Base-by-base conservation (phyloP, 2,329 filamentous ascomycete species). In the Arthrobotrys sinensis region DNA sequence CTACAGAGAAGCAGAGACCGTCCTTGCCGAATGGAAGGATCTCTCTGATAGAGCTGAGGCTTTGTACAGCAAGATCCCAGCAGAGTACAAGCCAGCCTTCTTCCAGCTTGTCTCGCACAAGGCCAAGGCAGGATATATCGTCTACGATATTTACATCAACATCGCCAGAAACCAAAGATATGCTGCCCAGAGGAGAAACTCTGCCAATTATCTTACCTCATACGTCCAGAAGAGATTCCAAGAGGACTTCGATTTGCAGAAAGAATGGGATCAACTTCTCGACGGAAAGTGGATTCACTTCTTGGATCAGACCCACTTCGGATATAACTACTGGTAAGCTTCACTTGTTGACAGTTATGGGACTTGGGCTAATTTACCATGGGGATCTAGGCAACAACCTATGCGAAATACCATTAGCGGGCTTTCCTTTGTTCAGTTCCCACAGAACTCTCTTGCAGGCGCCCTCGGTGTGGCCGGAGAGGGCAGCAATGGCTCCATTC, bases 391-490 rank as follows among this genome's bases (percentile, higher is more conserved):
- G 90, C 91, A 93, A 83, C 91, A 92, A 82, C 90, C 91, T 0
- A 92, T 92, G 91, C 86, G 90, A 38, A 91, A 93, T 82, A 87
- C 88, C 0, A 86, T 91, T 0, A 90, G 91, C 0, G 87, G 88
- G 6, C 86, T 92, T 79, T 84, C 87, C 4, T 90, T 88, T 80
- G 88, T 91, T 0, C 89, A 91, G 82, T 86, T 86, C 1, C 84
- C 86, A 0, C 88, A 91, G 65, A 86, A 86, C 11, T 87, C 88
- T 4, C 85, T 92, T 4, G 87, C 88, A 0, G 91, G 91, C 6
- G 86, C 90, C 67, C 85, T 93, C 69, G 90, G 90, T 21, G 85
- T 93, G 52, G 85, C 88, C 0, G 86, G 91, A 0, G 90, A 93
- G 82, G 90, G 88, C 0, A 88, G 87, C 77, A 91, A 92, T 79